phyloP scores from a whole-genome alignment of 305 asterid species.

The Fraxinus latifolia region DNA sequence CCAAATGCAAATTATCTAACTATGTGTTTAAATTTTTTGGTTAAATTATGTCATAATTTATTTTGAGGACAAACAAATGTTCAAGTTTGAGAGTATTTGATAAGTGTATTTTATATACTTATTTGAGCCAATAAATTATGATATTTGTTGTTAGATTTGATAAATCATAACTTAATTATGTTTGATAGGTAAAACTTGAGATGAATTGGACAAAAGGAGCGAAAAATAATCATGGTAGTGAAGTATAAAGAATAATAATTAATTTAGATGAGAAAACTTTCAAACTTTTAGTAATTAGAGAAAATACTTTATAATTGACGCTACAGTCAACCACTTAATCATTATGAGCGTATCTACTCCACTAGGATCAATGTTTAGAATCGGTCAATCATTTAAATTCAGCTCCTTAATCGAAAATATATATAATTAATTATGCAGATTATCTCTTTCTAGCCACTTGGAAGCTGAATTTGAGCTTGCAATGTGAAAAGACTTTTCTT shows the following conservation, averaged over 20 bases:
- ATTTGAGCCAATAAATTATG: too few species aligned
- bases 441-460: not conserved
- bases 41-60: too few species aligned
- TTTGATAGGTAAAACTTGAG: too few species aligned
- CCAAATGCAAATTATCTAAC: too few species aligned
- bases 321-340: slow-evolving; percentile 36
- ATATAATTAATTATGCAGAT: not conserved
- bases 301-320: not conserved
- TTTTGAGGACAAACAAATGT: too few species aligned
- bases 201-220: too few species aligned
- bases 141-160: too few species aligned
- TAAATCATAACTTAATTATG: too few species aligned
- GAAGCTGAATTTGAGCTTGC: slow-evolving; percentile 15
- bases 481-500: slow-evolving; percentile 42
- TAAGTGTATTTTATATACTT: too few species aligned
- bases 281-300: not conserved
- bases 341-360: slow-evolving; percentile 53
- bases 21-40: too few species aligned
- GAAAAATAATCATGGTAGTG: too few species aligned
- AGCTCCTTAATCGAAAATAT: not conserved
- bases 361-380: slow-evolving; percentile 48
- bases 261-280: not conserved
- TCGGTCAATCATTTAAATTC: slow-evolving; percentile 32
- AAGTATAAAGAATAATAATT: not conserved
- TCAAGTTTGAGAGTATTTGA: too few species aligned